Percentiles rank a stretch among this genome's conserved stretches.
Evolutionary conservation across 2,329 filamentous ascomycete genomes (phyloP).

Genomic region (Fusarium pilosicola): DNA sequence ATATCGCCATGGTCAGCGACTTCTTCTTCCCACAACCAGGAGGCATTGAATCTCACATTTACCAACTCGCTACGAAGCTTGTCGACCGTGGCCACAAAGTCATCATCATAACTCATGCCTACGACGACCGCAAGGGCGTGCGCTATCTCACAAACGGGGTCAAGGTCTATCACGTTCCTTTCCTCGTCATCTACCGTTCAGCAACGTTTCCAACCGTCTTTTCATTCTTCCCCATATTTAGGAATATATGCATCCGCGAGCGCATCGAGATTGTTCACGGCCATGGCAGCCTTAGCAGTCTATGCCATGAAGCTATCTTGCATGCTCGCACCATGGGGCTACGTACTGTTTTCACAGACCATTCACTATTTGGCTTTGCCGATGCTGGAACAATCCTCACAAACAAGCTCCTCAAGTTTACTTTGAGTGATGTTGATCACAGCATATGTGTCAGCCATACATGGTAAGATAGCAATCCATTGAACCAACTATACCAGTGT

Average conservation of each 20-base stretch:
- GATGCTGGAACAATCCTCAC: conserved; percentile 95
- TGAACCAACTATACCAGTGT: not conserved
- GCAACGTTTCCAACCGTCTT: conserved; percentile 96
- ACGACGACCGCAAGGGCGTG: conserved; percentile 88
- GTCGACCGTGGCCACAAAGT: conserved; percentile 98
- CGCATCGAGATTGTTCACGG: conserved; percentile 97
- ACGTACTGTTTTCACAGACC: conserved; percentile 95
- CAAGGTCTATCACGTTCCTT: conserved; percentile 98
- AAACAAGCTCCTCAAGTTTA: conserved; percentile 97
- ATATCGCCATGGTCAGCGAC: conserved; percentile 94
- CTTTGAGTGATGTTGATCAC: conserved; percentile 94
- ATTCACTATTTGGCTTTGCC: conserved; percentile 96
- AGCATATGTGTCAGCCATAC: conserved; percentile 99
- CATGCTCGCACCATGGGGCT: conserved; percentile 97
- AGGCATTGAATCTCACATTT: conserved; percentile 97
- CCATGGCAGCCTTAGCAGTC: conserved; percentile 91
- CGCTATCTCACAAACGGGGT: conserved; percentile 97
- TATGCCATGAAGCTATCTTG: conserved; percentile 94
- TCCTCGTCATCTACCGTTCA: conserved; percentile 93
- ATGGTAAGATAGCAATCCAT: conserved; percentile 67
- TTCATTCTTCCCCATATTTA: conserved; percentile 97
- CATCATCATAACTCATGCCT: conserved; percentile 95
- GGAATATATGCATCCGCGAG: conserved; percentile 94
- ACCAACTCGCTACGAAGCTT: conserved; percentile 95
- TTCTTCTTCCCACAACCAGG: conserved; percentile 99